These are phyloP conservation scores for Elasticomyces elasticus DNA, from an alignment of 495 filamentous ascomycete genomes.

Conservation along the genomic window DNA sequence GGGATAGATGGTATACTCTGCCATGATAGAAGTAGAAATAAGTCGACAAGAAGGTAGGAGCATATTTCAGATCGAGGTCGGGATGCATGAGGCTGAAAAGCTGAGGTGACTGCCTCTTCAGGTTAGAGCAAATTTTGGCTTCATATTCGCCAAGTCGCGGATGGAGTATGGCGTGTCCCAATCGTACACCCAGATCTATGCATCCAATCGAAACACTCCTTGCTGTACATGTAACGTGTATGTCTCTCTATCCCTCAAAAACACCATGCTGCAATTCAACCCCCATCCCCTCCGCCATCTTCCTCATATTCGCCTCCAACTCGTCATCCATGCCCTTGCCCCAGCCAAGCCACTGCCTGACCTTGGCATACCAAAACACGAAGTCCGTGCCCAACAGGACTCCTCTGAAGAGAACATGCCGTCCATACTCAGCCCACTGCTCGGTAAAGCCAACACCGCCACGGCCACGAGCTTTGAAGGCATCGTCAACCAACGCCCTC, in stretches of 20 bases:
- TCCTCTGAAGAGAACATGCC: conserved; percentile 67
- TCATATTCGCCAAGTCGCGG: no score
- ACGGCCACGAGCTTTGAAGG: no score
- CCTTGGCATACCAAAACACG: conserved; percentile 68
- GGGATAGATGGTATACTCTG: conserved; percentile 9
- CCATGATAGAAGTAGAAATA: no score
- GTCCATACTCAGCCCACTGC: conserved; percentile 48
- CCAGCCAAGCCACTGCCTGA: conserved; percentile 60
- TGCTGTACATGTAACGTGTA: no score
- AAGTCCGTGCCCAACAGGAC: conserved; percentile 73
- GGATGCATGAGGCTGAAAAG: no score
- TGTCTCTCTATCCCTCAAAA: conserved; percentile 63
- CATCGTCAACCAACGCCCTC: conserved; percentile 60
- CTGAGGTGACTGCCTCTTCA: no score
- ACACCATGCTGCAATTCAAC: conserved; percentile 79
- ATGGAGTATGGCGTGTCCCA: no score
- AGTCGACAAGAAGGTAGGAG: no score
- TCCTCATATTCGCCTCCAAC: conserved; percentile 74
- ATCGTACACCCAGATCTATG: no score
- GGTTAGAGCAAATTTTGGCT: no score
- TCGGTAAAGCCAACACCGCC: conserved; percentile 47
- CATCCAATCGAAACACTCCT: no score
- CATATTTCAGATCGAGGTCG: no score
- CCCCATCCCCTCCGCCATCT: conserved; percentile 78
- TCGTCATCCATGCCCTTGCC: conserved; percentile 91